Evolutionary conservation across 1,284 basidiomycete species (phyloP), one percentile per base, ranked within the genome.

Genomic region (Ganoderma boninense): DNA sequence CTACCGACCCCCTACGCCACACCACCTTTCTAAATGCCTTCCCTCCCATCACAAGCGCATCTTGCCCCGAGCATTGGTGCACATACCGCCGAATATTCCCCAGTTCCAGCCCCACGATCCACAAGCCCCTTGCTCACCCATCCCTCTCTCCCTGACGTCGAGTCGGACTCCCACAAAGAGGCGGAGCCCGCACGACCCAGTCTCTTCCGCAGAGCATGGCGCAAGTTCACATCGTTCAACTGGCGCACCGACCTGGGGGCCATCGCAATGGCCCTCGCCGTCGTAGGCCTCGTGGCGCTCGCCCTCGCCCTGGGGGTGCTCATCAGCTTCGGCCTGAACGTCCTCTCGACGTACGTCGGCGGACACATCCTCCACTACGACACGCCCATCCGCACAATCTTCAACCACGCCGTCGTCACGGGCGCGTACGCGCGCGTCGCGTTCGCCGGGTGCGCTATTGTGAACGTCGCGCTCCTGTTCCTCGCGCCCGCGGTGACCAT

Each of bases 301-400:
- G 13, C 61, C 32, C 32, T 61, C 11, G 44, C 65, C 26, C 42
- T 59, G 8, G 57, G 64, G 18, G 42, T 56, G 18, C 54, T 59
- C 14, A 42, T 46, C 64, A 59, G 49, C 29, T 66, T 66, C 65
- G 65, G 56, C 7, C 43, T 66, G 57, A 46, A 43, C 42, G n/a
- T 59, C 57, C 18, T 18, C 18, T 66, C 38, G 32, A 26, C 46
- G 1, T 32, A 32, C 29, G 57, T 40, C 57, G 65, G 65, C 40
- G 43, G 57, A 18, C 23, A 20, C 20, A 60, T 66, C 65, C 43
- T 66, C 57, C 18, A 59, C 38, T 65, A 65, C 54, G 43, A n/a
- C n/a, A 44, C 65, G 4, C 13, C 42, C 7, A 43, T 49, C 2
- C 26, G 32, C 16, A 38, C 56, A 18, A 35, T 32, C n/a, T 40